Evolutionary conservation across 1,284 basidiomycete genomes (phyloP).

Genomic region (Somion occarium): DNA sequence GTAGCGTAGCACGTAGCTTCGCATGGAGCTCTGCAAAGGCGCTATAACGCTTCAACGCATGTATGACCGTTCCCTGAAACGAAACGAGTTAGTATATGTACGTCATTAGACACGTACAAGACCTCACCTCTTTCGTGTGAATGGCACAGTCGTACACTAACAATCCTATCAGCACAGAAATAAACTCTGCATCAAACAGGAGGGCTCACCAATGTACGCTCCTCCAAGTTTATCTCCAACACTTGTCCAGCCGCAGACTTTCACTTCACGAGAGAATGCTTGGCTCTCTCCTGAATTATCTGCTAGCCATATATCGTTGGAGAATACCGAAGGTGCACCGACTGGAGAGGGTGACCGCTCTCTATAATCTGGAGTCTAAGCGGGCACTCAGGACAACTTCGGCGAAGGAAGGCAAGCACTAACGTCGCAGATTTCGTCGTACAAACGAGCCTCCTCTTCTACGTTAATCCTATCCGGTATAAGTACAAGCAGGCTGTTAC

Average conservation of each 20-base stretch:
- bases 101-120: not conserved
- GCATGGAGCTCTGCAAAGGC: constrained; percentile 58
- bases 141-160: constrained; percentile 63
- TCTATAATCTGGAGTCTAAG: constrained; percentile 2
- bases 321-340: constrained; percentile 56
- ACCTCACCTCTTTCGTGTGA: constrained; percentile 49
- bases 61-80: constrained; percentile 55
- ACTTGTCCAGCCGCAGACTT: constrained; percentile 62
- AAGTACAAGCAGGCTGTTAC: constrained; percentile 23
- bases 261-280: constrained; percentile 57
- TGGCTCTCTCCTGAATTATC: constrained; percentile 50
- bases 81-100: not conserved
- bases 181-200: not conserved
- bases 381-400: not conserved
- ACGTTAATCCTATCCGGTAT: constrained; percentile 37
- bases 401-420: constrained; percentile 6
- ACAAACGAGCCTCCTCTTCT: constrained; percentile 42
- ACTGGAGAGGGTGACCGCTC: constrained; percentile 10
- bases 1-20: constrained; percentile 46
- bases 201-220: constrained; percentile 52
- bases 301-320: constrained; percentile 55
- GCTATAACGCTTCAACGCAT: constrained; percentile 66
- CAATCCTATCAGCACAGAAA: not conserved
- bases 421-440: constrained; percentile 43
- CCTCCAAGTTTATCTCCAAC: constrained; percentile 59